phyloP scores from a whole-genome alignment of 2,329 filamentous ascomycete genomes.

The Hypoxylon rubiginosum region DNA sequence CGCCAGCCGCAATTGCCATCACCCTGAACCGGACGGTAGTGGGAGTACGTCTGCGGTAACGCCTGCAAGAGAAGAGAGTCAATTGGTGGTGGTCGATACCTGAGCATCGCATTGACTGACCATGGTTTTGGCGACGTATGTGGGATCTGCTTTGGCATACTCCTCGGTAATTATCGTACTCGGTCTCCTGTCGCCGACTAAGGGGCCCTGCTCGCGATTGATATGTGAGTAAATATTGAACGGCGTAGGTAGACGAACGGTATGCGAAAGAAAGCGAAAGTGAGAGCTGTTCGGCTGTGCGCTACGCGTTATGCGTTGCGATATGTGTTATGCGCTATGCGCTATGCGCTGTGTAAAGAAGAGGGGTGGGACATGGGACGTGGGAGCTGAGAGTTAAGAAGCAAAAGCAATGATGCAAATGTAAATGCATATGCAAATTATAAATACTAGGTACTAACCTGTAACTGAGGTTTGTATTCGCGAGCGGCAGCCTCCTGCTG shows the following conservation, averaged over 20 bases:
- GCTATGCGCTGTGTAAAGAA: not conserved
- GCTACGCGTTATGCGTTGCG: too few species aligned
- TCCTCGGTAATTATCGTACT: slow-evolving; percentile 84
- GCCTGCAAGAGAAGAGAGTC: slow-evolving; percentile 65
- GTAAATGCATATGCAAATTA: too few species aligned
- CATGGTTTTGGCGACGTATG: slow-evolving; percentile 88
- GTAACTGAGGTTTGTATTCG: slow-evolving; percentile 69
- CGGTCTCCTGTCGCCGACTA: slow-evolving; percentile 82
- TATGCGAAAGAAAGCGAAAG: slow-evolving; percentile 17
- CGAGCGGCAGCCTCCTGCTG: slow-evolving; percentile 73
- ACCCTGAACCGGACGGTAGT: slow-evolving; percentile 88
- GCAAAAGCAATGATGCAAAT: slow-evolving; percentile 15
- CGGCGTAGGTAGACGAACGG: slow-evolving; percentile 10
- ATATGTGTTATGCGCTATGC: too few species aligned
- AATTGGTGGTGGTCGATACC: slow-evolving; percentile 33
- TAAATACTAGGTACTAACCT: too few species aligned
- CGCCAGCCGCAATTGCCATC: slow-evolving; percentile 98
- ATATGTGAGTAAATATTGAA: slow-evolving; percentile 40
- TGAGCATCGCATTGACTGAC: slow-evolving; percentile 65
- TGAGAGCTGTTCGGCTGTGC: slow-evolving; percentile 20
- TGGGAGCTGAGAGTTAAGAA: slow-evolving; percentile 3
- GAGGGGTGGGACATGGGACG: slow-evolving; percentile 3
- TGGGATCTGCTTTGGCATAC: slow-evolving; percentile 88
- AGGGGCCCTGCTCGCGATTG: slow-evolving; percentile 74
- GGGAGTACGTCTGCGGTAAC: slow-evolving; percentile 85